These are phyloP conservation scores for Phaffomyces thermotolerans DNA, from an alignment of 805 yeast species.

Conservation along the genomic window DNA sequence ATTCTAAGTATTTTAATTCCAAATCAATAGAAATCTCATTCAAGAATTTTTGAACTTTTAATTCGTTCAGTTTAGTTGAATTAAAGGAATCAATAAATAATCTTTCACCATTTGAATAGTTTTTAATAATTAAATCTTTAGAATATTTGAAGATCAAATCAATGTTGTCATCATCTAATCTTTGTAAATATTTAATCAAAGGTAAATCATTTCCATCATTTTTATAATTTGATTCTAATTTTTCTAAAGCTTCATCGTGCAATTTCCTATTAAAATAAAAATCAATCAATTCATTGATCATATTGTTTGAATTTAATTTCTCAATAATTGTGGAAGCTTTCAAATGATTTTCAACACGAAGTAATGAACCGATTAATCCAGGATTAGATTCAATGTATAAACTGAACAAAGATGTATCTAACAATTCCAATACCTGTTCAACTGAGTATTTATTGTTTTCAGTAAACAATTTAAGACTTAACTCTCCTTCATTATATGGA, in stretches of 20 bases:
- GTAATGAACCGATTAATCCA: conserved; percentile 72
- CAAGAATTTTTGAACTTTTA: conserved; percentile 45
- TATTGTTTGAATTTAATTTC: conserved; percentile 39
- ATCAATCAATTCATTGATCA: conserved; percentile 66
- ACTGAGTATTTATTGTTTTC: conserved; percentile 14
- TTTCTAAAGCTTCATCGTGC: conserved; percentile 57
- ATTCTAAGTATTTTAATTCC: conserved; percentile 45
- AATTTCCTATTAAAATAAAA: conserved; percentile 58
- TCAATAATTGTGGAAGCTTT: conserved; percentile 45
- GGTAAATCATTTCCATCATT: conserved; percentile 37
- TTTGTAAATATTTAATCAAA: conserved; percentile 49
- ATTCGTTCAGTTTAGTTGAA: conserved; percentile 40
- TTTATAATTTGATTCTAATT: conserved; percentile 3
- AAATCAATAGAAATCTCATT: conserved; percentile 28
- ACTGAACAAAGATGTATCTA: conserved; percentile 75
- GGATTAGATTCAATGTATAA: conserved; percentile 67
- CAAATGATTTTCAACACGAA: conserved; percentile 71
- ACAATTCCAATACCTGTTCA: conserved; percentile 35
- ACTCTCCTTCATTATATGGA: conserved; percentile 9
- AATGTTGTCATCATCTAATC: conserved; percentile 40
- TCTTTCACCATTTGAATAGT: conserved; percentile 30
- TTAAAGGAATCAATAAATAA: conserved; percentile 62
- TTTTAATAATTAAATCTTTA: conserved; percentile 12
- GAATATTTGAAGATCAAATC: conserved; percentile 53
- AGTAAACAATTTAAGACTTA: conserved; percentile 13